These are phyloP conservation scores for Phytophthora colocasiae DNA, from an alignment of 352 stramenopile genomes.

Conservation along the genomic window DNA sequence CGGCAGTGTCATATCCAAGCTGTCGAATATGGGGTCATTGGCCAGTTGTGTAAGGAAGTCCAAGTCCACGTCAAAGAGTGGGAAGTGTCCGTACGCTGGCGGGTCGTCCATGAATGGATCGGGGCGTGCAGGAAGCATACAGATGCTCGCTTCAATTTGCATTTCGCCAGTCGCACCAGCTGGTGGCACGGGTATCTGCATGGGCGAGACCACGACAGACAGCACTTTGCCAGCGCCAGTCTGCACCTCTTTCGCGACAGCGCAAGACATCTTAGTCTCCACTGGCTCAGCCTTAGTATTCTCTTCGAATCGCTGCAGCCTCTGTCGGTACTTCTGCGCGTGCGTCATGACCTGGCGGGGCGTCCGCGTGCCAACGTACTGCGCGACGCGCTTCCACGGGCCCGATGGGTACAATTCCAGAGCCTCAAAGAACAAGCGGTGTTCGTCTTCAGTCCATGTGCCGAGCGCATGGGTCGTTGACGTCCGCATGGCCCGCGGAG, in stretches of 20 bases:
- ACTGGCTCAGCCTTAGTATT: not conserved
- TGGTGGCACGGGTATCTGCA: slow-evolving; percentile 5
- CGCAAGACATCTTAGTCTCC: not conserved
- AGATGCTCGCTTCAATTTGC: slow-evolving; percentile 32
- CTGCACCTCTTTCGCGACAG: slow-evolving; percentile 8
- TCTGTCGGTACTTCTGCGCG: slow-evolving; percentile 44
- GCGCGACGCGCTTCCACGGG: slow-evolving; percentile 56
- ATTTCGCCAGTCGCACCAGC: slow-evolving; percentile 33
- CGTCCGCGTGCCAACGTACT: slow-evolving; percentile 39
- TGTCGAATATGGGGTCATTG: slow-evolving; percentile 27
- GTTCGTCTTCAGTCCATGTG: slow-evolving; percentile 35
- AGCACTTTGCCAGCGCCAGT: slow-evolving; percentile 11
- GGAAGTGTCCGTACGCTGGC: slow-evolving; percentile 9
- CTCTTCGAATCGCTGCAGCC: slow-evolving; percentile 17
- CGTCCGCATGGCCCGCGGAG: not conserved
- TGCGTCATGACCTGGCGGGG: slow-evolving; percentile 50
- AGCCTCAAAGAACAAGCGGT: slow-evolving; percentile 34
- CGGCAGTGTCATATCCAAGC: slow-evolving; percentile 24
- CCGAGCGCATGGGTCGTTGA: slow-evolving; percentile 3
- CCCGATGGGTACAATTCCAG: slow-evolving; percentile 51
- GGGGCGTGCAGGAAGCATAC: slow-evolving; percentile 11
- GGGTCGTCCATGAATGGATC: slow-evolving; percentile 17
- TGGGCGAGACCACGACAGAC: slow-evolving; percentile 28
- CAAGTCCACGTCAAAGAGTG: slow-evolving; percentile 16
- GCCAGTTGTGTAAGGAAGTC: slow-evolving; percentile 27